Base-by-base conservation (phyloP, 768 basidiomycete species). In the Boletus reticuloceps region DNA sequence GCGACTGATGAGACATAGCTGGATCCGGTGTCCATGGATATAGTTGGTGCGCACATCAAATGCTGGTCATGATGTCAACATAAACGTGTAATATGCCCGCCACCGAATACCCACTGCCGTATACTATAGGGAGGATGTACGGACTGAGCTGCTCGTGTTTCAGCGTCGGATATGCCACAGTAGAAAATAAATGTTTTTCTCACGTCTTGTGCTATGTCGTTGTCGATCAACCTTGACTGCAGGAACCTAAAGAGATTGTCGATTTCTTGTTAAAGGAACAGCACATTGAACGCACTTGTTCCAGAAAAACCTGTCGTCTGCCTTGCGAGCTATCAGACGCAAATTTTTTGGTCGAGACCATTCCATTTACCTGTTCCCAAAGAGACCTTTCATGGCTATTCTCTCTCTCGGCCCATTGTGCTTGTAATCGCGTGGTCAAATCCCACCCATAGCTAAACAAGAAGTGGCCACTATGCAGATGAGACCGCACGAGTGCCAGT, bases 301-400 rank as follows among this genome's bases (percentile, higher is more conserved):
- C 96, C 96, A 99, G 74, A 98, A 98, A 75, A 99, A 99, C 58
- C 95, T 82, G 66, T 97, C 94, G 60, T 99, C 97, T 38, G 87
- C 88, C 88, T 95, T 63, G 47, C 50, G 22, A 34, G 19, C n/a
- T 5, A n/a, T 71, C 38, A 65, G 51, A 50, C 25, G 52, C 27
- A 44, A 55, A 20, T 36, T 40, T 11, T 20, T 27, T 20, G 16
- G 17, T 51, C 37, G 14, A 46, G 47, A 47, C 43, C 22, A 43
- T 47, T 36, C 39, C 43, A 78, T 83, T 52, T 67, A 91, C 93
- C 71, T 82, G 78, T 75, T 92, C 83, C 89, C 88, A 95, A 45
- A 90, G 75, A 11, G 86, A 76, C 66, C 75, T 86, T 22, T 73
- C 76, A 25, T 71, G 71, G 38, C 83, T 81, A 34, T 74, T 66